Evolutionary conservation across 805 yeast species (phyloP).

Genomic region (Ogataea sp.): DNA sequence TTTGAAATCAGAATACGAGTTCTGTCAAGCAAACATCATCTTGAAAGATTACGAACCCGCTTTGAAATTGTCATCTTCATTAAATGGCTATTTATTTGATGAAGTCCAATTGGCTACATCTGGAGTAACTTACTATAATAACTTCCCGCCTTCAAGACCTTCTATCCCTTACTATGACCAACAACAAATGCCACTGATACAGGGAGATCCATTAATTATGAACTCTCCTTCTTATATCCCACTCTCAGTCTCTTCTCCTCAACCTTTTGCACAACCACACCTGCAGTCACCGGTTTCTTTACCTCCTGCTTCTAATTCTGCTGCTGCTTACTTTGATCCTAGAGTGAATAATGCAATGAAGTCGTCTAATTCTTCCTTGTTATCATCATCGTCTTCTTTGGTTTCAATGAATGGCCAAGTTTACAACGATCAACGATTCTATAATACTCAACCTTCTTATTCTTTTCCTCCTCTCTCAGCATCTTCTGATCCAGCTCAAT

Average conservation of each 20-base stretch:
- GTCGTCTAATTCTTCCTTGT: too few relatives aligned
- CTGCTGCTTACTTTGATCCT: too few relatives aligned
- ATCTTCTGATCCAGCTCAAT: too few relatives aligned
- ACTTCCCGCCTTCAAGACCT: too few relatives aligned
- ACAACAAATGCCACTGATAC: background rate
- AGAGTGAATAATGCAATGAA: too few relatives aligned
- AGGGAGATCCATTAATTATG: background rate
- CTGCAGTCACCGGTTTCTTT: background rate
- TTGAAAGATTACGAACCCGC: background rate
- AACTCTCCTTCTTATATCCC: background rate
- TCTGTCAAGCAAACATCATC: background rate
- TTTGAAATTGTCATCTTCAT: background rate
- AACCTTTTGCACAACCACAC: background rate
- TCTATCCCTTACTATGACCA: background rate
- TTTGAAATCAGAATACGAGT: background rate
- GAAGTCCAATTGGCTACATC: background rate
- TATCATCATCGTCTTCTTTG: too few relatives aligned
- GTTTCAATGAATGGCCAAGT: too few relatives aligned
- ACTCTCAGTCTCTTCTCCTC: background rate
- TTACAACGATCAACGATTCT: too few relatives aligned
- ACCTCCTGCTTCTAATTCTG: too few relatives aligned
- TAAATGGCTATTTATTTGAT: background rate
- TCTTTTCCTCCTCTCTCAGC: too few relatives aligned
- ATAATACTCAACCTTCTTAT: too few relatives aligned
- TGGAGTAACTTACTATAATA: background rate